These are phyloP conservation scores for Yamadazyma insecticola DNA, from an alignment of 805 yeast genomes.

Conservation along the genomic window DNA sequence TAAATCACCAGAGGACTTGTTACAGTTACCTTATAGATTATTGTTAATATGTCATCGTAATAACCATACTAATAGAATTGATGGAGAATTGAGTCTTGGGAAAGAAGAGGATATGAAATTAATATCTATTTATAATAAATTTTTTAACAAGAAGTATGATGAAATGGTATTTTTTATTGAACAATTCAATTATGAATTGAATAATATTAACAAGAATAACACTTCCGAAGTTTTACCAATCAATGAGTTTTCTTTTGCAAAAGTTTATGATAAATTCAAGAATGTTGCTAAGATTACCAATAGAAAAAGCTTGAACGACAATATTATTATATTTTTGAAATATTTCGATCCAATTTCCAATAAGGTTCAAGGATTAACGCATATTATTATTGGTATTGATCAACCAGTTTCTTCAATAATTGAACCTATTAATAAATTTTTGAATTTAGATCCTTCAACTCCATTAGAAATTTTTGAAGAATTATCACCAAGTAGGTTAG, in stretches of 20 bases:
- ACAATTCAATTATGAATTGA: slow-evolving; percentile 41
- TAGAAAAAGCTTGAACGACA: slow-evolving; percentile 1
- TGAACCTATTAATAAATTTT: slow-evolving; percentile 35
- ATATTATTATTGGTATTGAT: slow-evolving; percentile 47
- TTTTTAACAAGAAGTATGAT: slow-evolving; percentile 43
- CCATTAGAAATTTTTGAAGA: slow-evolving; percentile 54
- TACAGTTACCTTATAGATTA: slow-evolving; percentile 41
- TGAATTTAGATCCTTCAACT: slow-evolving; percentile 32
- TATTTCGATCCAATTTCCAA: slow-evolving; percentile 57
- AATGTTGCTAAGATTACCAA: slow-evolving; percentile 7
- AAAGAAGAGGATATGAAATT: slow-evolving; percentile 36
- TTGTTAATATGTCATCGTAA: slow-evolving; percentile 66
- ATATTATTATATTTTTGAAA: slow-evolving; percentile 48
- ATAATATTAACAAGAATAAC: not conserved
- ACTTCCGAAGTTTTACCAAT: slow-evolving; percentile 3
- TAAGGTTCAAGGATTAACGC: slow-evolving; percentile 61
- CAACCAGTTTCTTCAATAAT: slow-evolving; percentile 39
- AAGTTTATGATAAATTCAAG: slow-evolving; percentile 12
- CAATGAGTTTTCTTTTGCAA: slow-evolving; percentile 19
- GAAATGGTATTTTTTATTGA: slow-evolving; percentile 63
- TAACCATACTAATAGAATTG: slow-evolving; percentile 68
- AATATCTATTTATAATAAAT: slow-evolving; percentile 46
- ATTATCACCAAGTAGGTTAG: slow-evolving; percentile 49
- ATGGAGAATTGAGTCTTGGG: slow-evolving; percentile 14
- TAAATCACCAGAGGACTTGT: slow-evolving; percentile 4